phyloP scores from a whole-genome alignment of 2,329 filamentous ascomycete genomes.

The Nannizziopsis barbatae region DNA sequence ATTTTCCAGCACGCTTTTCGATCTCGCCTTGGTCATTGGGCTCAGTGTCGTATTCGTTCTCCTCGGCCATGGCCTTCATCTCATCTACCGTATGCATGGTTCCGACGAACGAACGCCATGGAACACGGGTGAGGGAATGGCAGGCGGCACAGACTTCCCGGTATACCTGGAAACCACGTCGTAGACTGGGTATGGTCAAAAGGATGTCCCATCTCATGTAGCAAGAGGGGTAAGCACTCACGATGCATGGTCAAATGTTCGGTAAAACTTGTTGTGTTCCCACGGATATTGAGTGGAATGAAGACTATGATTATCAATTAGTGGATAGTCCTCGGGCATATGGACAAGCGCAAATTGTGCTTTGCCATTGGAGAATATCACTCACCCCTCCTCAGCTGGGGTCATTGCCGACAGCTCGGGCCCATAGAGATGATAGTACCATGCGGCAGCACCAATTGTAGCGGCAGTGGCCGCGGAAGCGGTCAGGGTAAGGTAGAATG shows the following conservation, averaged over 20 bases:
- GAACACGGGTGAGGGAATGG: conserved; percentile 90
- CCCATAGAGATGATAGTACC: conserved; percentile 96
- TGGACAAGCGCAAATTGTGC: background rate
- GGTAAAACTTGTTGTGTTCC: conserved; percentile 83
- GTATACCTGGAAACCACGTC: conserved; percentile 99
- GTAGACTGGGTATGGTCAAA: conserved; percentile 51
- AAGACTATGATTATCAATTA: conserved; percentile 50
- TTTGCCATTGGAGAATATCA: conserved; percentile 25
- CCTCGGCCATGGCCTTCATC: conserved; percentile 92
- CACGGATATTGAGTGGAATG: conserved; percentile 88
- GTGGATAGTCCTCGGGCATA: background rate
- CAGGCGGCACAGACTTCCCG: conserved; percentile 95
- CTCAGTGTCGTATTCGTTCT: conserved; percentile 97
- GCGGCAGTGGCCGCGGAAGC: conserved; percentile 76
- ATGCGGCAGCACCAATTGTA: conserved; percentile 80
- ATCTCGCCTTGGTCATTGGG: conserved; percentile 97
- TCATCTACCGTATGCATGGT: conserved; percentile 90
- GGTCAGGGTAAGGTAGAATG: conserved; percentile 74
- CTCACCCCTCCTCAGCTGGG: conserved; percentile 96
- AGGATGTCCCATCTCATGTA: conserved; percentile 2
- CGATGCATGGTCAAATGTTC: conserved; percentile 95
- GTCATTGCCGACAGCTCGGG: conserved; percentile 78
- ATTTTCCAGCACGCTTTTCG: conserved; percentile 95
- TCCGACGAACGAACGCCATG: conserved; percentile 86
- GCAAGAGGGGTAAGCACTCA: conserved; percentile 44